Evolutionary conservation across 2,329 filamentous ascomycete genomes (phyloP).

Genomic region (Pseudogymnoascus sp.): DNA sequence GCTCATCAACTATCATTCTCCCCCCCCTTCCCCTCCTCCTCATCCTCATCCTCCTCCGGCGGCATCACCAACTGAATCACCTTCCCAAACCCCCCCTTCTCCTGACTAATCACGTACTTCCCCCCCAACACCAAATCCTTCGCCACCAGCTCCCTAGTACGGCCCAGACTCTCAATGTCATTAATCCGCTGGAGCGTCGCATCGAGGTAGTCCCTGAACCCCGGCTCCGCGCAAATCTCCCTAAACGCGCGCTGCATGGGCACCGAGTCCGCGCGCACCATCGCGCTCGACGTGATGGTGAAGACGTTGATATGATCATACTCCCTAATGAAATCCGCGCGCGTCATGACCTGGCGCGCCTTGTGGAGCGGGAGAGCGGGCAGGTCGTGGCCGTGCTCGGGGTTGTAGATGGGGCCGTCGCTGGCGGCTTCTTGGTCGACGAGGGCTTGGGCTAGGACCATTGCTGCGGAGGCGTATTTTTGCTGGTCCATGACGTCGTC

Average conservation of each 20-base stretch:
- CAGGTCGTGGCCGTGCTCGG: constrained; percentile 60
- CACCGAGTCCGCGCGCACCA: constrained; percentile 85
- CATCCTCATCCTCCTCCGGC: constrained; percentile 21
- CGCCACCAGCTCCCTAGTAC: constrained; percentile 89
- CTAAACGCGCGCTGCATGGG: constrained; percentile 93
- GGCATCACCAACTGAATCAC: constrained; percentile 17
- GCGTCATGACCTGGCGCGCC: constrained; percentile 87
- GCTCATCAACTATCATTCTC: constrained; percentile 5
- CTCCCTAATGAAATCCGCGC: constrained; percentile 84
- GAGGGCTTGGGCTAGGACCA: constrained; percentile 84
- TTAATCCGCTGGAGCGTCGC: constrained; percentile 74
- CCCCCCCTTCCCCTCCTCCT: constrained; percentile 12
- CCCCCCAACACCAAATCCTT: constrained; percentile 87
- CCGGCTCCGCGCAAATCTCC: constrained; percentile 66
- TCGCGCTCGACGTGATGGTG: constrained; percentile 78
- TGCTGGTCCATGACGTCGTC: constrained; percentile 98
- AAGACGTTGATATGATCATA: constrained; percentile 95
- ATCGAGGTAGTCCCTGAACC: constrained; percentile 76
- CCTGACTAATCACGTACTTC: constrained; percentile 56
- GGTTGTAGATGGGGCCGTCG: constrained; percentile 47
- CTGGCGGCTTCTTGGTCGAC: constrained; percentile 50
- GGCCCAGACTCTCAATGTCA: constrained; percentile 87
- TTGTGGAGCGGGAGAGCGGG: constrained; percentile 74
- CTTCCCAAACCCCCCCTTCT: constrained; percentile 18
- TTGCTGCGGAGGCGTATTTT: constrained; percentile 88